These are phyloP conservation scores for Xylariaceae sp. DNA, from an alignment of 2,329 filamentous ascomycete genomes.

Conservation along the genomic window DNA sequence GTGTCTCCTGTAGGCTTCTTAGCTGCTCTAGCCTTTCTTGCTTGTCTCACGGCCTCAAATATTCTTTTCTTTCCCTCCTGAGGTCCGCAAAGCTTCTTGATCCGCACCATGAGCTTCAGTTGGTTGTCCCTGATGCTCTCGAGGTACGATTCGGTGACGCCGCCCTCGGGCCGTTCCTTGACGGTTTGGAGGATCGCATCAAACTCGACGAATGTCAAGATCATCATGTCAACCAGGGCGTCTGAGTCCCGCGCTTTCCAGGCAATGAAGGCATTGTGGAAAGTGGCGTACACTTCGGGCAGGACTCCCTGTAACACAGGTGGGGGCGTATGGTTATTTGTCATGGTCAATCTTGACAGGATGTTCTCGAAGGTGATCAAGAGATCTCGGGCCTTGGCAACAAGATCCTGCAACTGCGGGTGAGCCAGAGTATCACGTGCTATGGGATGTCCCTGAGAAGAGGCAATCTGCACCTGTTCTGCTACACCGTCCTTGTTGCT, in stretches of 20 bases:
- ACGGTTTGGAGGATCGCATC: conserved; percentile 81
- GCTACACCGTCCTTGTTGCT: conserved; percentile 63
- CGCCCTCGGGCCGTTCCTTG: conserved; percentile 68
- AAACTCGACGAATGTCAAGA: conserved; percentile 79
- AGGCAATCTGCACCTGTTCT: conserved; percentile 52
- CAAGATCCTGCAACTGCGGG: conserved; percentile 63
- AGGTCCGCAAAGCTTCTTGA: conserved; percentile 70
- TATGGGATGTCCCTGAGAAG: conserved; percentile 39
- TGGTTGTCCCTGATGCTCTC: conserved; percentile 79
- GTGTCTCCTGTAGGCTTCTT: conserved; percentile 66
- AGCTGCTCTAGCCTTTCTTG: conserved; percentile 57
- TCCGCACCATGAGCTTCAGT: conserved; percentile 69
- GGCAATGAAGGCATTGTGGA: conserved; percentile 72
- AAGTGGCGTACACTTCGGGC: conserved; percentile 65
- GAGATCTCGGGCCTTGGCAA: conserved; percentile 71
- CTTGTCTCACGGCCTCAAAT: conserved; percentile 67
- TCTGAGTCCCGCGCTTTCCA: conserved; percentile 80
- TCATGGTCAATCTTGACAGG: conserved; percentile 57
- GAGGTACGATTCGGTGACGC: conserved; percentile 69
- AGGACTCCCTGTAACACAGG: conserved; percentile 57
- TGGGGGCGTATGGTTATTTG: conserved; percentile 63
- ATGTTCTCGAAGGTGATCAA: conserved; percentile 74
- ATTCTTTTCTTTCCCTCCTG: conserved; percentile 68
- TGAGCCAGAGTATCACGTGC: conserved; percentile 51
- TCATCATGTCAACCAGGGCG: conserved; percentile 74